These are phyloP conservation scores for Pestalotiopsis sp. DNA, from an alignment of 2,329 filamentous ascomycete genomes.

Conservation along the genomic window DNA sequence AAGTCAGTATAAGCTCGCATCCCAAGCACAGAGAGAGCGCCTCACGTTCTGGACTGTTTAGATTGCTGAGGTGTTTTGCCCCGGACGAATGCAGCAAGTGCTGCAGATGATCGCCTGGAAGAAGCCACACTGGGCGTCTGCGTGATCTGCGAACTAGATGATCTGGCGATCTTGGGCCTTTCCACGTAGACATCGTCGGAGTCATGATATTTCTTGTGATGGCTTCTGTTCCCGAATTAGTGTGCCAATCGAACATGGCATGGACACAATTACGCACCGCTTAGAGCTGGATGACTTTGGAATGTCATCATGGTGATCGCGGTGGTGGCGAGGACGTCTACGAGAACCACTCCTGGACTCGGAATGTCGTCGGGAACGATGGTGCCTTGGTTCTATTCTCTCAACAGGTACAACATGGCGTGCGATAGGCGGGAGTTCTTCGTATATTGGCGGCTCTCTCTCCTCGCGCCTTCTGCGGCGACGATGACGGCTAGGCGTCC, in stretches of 20 bases:
- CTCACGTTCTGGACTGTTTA: conserved; percentile 17
- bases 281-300: conserved; percentile 29
- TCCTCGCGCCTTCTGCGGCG: conserved; percentile 8
- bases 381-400: conserved; percentile 24
- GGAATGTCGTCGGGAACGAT: conserved; percentile 24
- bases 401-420: conserved; percentile 19
- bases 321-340: conserved; percentile 21
- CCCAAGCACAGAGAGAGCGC: conserved; percentile 20
- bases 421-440: conserved; percentile 18
- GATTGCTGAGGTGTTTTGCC: conserved; percentile 28
- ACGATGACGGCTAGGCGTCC: not conserved
- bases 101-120: conserved; percentile 35
- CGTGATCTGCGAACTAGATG: conserved; percentile 35
- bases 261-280: conserved; percentile 28
- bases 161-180: conserved; percentile 34
- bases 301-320: conserved; percentile 27
- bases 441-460: conserved; percentile 16
- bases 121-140: conserved; percentile 41
- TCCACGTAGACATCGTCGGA: conserved; percentile 34
- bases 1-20: conserved; percentile 21
- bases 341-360: conserved; percentile 29
- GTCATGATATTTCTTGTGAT: conserved; percentile 30
- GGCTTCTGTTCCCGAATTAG: conserved; percentile 9
- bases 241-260: conserved; percentile 24
- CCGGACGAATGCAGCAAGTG: conserved; percentile 35